Percentiles rank a stretch among this genome's conserved stretches.
These are phyloP conservation scores for Leishmania aethiopica DNA, from an alignment of 208 protist species.

Conservation along the genomic window DNA sequence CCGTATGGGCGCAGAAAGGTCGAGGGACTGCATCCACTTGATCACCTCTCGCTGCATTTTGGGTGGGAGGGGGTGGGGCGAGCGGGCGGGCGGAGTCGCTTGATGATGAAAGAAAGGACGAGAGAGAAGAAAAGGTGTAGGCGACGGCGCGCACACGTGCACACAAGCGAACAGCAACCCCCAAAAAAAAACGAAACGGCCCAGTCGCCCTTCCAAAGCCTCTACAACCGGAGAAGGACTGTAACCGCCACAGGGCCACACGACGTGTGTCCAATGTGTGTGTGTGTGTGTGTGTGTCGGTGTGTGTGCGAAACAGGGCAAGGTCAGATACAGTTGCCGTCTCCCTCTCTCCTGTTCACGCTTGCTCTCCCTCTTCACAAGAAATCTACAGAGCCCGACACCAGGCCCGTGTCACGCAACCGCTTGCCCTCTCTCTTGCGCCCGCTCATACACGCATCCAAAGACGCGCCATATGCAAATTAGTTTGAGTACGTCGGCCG, in stretches of 20 bases:
- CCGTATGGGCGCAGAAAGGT: slow-evolving; percentile 89
- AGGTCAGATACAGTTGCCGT: background rate
- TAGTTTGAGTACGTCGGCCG: background rate
- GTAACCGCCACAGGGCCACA: background rate
- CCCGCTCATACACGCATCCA: background rate
- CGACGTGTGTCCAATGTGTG: background rate
- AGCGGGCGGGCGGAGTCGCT: background rate
- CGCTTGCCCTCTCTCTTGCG: background rate
- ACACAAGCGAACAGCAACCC: background rate
- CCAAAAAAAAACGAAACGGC: background rate
- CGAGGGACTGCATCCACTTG: slow-evolving; percentile 96
- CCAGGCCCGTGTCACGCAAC: background rate
- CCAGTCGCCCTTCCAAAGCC: background rate
- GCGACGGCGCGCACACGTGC: background rate
- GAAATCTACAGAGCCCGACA: too few species aligned
- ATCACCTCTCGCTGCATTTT: slow-evolving; percentile 93
- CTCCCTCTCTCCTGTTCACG: background rate
- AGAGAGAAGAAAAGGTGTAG: background rate
- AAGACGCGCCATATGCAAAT: background rate
- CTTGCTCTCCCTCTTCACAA: too few species aligned
- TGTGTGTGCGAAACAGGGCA: background rate
- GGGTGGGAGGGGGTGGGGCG: background rate
- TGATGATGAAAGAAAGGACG: background rate
- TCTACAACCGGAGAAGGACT: background rate
- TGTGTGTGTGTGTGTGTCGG: background rate